Base-by-base conservation (phyloP, 2,329 filamentous ascomycete species). In the Cytospora chrysosperma region DNA sequence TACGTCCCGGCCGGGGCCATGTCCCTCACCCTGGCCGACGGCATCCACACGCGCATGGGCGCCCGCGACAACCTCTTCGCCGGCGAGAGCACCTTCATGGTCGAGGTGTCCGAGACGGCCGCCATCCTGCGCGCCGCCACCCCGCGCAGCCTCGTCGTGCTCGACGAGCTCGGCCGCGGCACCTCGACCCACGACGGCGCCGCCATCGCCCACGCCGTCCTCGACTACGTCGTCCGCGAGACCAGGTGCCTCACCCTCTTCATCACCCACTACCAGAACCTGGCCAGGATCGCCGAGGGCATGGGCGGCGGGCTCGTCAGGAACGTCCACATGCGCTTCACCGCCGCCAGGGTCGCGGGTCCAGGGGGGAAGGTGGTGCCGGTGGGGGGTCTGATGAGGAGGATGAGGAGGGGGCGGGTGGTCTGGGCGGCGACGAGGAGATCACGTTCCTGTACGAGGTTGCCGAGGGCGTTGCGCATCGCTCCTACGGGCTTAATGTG, bases 61-160 rank as follows among this genome's bases (percentile, higher is more conserved):
- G 95, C 95, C 3, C 91, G 91, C 70, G 95, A 99, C 77, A 98
- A 97, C 74, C 92, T 99, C 79, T 90, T 98, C 74, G 90, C 92
- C 5, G 93, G 93, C 70, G 95, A 99, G 77, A 91, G 87, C 27
- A 99, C 95, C 15, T 99, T 99, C 78, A 97, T 98, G 93, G 93
- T 99, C 61, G 95, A 99, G 74, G 85, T 99, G 2, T 92, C 89
- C 40, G 95, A 99, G 76, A 98, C 95, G 1, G 88, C 90, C 1
- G 88, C 93, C 65, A 97, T 99, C 69, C 83, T 99, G 27, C 94
- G 95, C 72, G 86, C 92, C 71, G 95, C 94, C 0, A 95, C 93
- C 0, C 87, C 91, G 0, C 87, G 92, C 53, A 92, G 87, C 52
- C 84, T 99, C 8, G 90, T 99, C 66, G 92, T 99, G 52, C 86